Evolutionary conservation across 2,329 filamentous ascomycete genomes (phyloP), one percentile per base, ranked within the genome.

Genomic region (Cordyceps cicadae): DNA sequence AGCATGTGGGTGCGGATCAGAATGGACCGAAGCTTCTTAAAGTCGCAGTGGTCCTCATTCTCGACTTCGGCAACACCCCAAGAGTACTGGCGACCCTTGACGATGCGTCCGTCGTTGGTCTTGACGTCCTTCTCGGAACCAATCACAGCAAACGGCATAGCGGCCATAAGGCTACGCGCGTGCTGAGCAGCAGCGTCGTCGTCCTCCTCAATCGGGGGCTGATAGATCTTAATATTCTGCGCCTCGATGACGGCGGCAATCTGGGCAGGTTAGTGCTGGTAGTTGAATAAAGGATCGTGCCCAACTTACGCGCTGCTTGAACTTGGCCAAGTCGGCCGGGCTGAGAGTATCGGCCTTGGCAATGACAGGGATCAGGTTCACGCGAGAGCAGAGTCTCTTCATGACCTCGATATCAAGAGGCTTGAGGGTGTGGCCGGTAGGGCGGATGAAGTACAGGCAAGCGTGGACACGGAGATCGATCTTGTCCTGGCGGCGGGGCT

Each of bases 1-100:
- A 99, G 87, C 94, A 99, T 99, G 82, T 99, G 94, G 55, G 93
- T 97, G 76, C 94, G 91, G 81, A 99, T 97, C 67, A 99, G 84
- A 71, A 99, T 97, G 54, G 93, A 96, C 70, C 94, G 92, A 65
- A 99, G 89, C 84, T 99, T 99, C 89, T 99, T 99, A 84, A 99
- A 99, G 79, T 99, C 94, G 79, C 94, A 99, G 84, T 99, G 94
- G 74, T 99, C 94, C 80, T 99, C 94, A 74, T 99, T 99, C 84
- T 99, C 94, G 57, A 99, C 94, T 78, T 99, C 94, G 64, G 94
- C 94, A 70, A 99, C 94, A 83, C 94, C 94, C 94, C 94, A 99
- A 60, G 92, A 91, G 80, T 99, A 99, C 78, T 99, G 95, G 65
- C 94, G 92, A 67, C 94, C 94, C 86, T 99, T 99, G 75, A 97